Evolutionary conservation across 139 green algal genomes (phyloP).

Genomic region (Chlorella sp.): DNA sequence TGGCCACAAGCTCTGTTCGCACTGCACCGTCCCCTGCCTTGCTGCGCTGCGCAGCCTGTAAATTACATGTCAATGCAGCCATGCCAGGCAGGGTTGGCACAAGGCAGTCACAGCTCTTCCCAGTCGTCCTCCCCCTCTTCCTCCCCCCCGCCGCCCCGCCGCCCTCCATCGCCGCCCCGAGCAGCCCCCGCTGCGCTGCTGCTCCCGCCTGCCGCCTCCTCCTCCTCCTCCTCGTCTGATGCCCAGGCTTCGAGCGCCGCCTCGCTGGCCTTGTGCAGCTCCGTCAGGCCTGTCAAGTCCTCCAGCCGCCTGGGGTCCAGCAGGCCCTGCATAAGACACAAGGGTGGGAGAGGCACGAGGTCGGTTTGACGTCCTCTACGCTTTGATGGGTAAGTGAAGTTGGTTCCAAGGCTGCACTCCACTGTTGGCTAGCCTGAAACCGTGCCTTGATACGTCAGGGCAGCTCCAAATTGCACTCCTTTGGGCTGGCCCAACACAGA

Average conservation of each 20-base stretch:
- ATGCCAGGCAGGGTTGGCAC: neutral
- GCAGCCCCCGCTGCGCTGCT: neutral
- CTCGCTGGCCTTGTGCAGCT: slow-evolving; percentile 65
- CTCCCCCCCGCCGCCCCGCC: neutral
- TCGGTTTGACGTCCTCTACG: too few relatives aligned
- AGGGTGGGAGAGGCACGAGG: too few relatives aligned
- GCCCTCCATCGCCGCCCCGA: neutral
- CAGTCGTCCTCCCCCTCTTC: neutral
- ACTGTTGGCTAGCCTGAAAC: too few relatives aligned
- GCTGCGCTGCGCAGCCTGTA: neutral
- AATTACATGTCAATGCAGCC: neutral
- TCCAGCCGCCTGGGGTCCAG: slow-evolving; percentile 68
- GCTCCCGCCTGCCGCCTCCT: neutral
- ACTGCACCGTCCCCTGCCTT: neutral
- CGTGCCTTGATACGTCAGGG: too few relatives aligned
- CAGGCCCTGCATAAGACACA: slow-evolving; percentile 29
- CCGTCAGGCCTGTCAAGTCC: slow-evolving; percentile 81
- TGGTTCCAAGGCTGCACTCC: too few relatives aligned
- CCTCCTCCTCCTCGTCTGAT: neutral
- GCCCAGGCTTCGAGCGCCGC: slow-evolving; percentile 29
- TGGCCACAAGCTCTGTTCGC: neutral
- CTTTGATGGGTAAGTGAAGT: too few relatives aligned
- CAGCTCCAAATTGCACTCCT: too few relatives aligned
- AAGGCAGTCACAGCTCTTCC: slow-evolving; percentile 11
- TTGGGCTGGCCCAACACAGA: too few relatives aligned